Conservation (phyloP, 345 rosid species). For the Eutrema heterophyllum region DNA sequence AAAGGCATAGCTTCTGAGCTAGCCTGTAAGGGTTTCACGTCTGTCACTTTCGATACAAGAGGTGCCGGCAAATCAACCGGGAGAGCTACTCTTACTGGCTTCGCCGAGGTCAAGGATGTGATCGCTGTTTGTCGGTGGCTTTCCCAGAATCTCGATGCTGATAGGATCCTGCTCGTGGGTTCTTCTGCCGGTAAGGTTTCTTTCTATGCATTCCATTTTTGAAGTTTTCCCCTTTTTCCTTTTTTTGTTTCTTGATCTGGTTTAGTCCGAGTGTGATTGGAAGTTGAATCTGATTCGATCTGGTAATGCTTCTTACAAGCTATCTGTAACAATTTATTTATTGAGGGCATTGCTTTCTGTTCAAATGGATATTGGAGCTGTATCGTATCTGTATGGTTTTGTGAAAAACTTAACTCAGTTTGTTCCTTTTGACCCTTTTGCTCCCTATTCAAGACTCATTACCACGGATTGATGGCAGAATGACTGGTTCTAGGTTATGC, state of each 20-base stretch:
- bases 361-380: neutral
- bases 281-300: neutral
- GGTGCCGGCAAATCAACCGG: conserved; percentile 90
- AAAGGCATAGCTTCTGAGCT: conserved; percentile 69
- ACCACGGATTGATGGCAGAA: neutral
- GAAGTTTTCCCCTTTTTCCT: neutral
- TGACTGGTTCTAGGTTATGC: neutral
- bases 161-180: conserved; percentile 77
- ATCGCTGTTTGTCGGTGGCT: conserved; percentile 79
- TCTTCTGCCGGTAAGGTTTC: conserved; percentile 72
- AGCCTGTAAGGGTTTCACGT: conserved; percentile 49
- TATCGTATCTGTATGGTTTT: neutral
- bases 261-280: neutral
- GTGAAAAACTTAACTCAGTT: neutral
- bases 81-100: conserved; percentile 78
- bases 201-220: neutral
- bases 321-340: neutral
- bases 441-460: neutral
- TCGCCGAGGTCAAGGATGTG: conserved; percentile 80
- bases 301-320: neutral
- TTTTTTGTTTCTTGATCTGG: conserved; percentile 3
- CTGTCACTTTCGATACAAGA: conserved; percentile 91
- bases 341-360: neutral
- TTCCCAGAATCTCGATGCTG: conserved; percentile 37
- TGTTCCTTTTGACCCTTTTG: neutral